Percentiles rank a stretch among this genome's conserved stretches.
phyloP scores from a whole-genome alignment of 148 eudicot species.

The Rhododendron simsii region DNA sequence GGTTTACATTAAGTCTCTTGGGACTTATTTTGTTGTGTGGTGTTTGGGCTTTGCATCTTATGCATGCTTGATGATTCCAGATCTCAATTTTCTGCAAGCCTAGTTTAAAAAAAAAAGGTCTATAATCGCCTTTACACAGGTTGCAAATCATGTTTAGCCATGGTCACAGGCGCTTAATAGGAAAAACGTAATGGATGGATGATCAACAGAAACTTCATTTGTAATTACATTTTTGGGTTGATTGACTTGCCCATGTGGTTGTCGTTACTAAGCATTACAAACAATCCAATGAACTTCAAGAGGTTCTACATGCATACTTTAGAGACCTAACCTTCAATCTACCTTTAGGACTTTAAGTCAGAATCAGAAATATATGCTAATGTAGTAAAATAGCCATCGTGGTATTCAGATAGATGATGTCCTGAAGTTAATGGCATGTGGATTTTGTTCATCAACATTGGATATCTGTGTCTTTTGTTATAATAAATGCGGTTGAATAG shows the following conservation, averaged over 20 bases:
- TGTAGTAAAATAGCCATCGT: neutral
- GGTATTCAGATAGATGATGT: neutral
- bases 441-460: neutral
- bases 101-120: neutral
- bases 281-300: neutral
- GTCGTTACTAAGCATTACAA: neutral
- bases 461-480: neutral
- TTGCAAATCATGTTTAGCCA: neutral
- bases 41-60: neutral
- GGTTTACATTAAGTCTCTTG: neutral
- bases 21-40: neutral
- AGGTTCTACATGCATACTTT: neutral
- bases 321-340: neutral
- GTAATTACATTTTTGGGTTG: neutral
- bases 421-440: neutral
- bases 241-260: neutral
- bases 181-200: neutral
- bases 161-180: neutral
- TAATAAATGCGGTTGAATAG: neutral
- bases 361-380: neutral
- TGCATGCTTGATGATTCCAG: neutral
- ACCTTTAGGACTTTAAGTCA: neutral
- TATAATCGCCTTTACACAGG: neutral
- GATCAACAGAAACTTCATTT: neutral
- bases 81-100: neutral